Evolutionary conservation across 495 filamentous ascomycete species (phyloP).

Genomic region (Penicillium salamii): DNA sequence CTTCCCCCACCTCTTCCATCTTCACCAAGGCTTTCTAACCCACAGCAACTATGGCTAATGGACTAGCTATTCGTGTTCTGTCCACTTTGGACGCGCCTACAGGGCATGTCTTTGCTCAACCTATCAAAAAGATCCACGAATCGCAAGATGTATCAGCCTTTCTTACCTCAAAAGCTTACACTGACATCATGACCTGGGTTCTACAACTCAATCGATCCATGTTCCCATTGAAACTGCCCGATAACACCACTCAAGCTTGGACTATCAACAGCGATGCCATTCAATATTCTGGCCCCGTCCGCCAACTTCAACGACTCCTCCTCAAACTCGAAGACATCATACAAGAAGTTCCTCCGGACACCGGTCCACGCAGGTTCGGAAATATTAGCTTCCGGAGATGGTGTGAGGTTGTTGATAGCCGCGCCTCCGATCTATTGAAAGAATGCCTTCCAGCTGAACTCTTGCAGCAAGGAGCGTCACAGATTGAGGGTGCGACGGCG

Average conservation of each 20-base stretch:
- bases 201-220: constrained; percentile 86
- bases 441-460: constrained; percentile 56
- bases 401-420: constrained; percentile 63
- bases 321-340: constrained; percentile 61
- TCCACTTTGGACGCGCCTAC: constrained; percentile 25
- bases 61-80: constrained; percentile 26
- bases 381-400: constrained; percentile 87
- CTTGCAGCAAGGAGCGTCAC: constrained; percentile 34
- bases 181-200: constrained; percentile 80
- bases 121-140: constrained; percentile 75
- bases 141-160: constrained; percentile 75
- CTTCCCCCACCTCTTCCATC: neutral
- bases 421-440: constrained; percentile 55
- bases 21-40: neutral
- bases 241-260: constrained; percentile 51
- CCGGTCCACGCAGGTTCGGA: constrained; percentile 83
- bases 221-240: constrained; percentile 59
- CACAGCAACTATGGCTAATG: constrained; percentile 23
- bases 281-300: constrained; percentile 58
- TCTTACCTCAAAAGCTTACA: constrained; percentile 73
- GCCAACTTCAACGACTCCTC: constrained; percentile 60
- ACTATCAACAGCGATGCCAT: constrained; percentile 46
- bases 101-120: constrained; percentile 31
- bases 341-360: constrained; percentile 76
- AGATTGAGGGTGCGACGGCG: constrained; percentile 34